A percentile compares a stretch with the other conserved stretches of the same genome.
Conservation (phyloP, 108 stramenopile genomes). For the Parietichytrium sp. region DNA sequence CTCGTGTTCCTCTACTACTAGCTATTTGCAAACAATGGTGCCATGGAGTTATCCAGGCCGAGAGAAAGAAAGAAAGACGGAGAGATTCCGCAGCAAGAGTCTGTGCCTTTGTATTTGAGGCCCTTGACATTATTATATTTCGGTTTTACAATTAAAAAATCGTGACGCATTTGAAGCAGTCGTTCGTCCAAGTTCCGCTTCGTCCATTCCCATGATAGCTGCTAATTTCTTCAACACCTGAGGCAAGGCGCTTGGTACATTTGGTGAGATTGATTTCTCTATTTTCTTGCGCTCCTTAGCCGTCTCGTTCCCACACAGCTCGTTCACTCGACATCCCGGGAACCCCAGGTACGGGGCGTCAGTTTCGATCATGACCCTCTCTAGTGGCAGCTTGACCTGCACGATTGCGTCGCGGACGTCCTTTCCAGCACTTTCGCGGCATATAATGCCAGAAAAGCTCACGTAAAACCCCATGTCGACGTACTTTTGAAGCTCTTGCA, state of each 20-base stretch:
- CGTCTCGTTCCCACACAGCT: not conserved
- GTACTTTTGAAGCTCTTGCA: constrained; percentile 6
- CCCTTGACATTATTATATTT: too few relatives aligned
- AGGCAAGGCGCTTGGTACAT: not conserved
- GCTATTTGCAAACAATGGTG: too few relatives aligned
- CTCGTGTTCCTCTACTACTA: too few relatives aligned
- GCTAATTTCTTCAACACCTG: not conserved
- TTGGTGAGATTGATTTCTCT: not conserved
- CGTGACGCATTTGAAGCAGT: not conserved
- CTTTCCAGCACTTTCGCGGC: not conserved
- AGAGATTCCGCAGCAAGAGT: too few relatives aligned
- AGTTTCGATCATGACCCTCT: constrained; percentile 34
- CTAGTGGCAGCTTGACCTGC: not conserved
- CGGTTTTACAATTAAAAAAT: too few relatives aligned
- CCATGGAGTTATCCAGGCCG: too few relatives aligned
- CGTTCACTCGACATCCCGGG: not conserved
- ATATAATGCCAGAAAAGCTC: constrained; percentile 36
- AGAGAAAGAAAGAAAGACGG: too few relatives aligned
- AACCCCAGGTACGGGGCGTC: constrained; percentile 43
- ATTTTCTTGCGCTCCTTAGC: constrained; percentile 31
- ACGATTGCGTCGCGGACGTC: constrained; percentile 2
- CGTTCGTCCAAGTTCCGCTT: not conserved
- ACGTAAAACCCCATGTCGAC: constrained; percentile 9
- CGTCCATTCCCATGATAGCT: not conserved
- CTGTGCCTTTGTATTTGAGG: too few relatives aligned